Conservation (phyloP, 805 yeast species). For the Suhomyces faveliae region DNA sequence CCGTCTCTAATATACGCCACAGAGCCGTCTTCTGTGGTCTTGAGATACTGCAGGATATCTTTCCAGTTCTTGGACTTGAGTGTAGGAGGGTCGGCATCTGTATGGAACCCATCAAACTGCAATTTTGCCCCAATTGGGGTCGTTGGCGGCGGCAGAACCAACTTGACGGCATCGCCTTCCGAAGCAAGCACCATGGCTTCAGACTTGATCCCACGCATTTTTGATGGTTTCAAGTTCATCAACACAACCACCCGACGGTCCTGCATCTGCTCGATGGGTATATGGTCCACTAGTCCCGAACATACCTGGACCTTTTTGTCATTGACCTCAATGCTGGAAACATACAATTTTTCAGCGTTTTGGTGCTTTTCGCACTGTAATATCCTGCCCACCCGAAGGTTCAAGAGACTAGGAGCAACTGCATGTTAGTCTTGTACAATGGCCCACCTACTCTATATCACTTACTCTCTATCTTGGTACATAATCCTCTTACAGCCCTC, state of each 20-base stretch:
- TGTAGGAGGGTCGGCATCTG: constrained; percentile 18
- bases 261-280: constrained; percentile 39
- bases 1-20: constrained; percentile 25
- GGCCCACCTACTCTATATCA: not conserved
- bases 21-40: constrained; percentile 28
- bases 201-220: constrained; percentile 60
- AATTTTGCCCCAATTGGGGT: constrained; percentile 40
- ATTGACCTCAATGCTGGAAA: constrained; percentile 46
- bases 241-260: constrained; percentile 49
- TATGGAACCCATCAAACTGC: constrained; percentile 29
- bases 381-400: constrained; percentile 48
- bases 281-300: constrained; percentile 53
- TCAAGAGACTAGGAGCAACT: constrained; percentile 20
- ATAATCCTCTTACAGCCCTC: not conserved
- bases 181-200: constrained; percentile 73
- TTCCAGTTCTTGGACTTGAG: constrained; percentile 37
- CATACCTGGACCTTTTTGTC: constrained; percentile 44
- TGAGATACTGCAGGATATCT: constrained; percentile 25
- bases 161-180: constrained; percentile 38
- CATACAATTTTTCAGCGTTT: constrained; percentile 58
- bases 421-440: constrained; percentile 6
- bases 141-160: constrained; percentile 45
- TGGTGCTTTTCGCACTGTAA: constrained; percentile 48
- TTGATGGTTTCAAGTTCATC: constrained; percentile 57
- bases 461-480: not conserved